A percentile compares a stretch with the other conserved stretches of the same genome.
phyloP scores from a whole-genome alignment of 441 rosid genomes.

The Aleurites moluccanus region DNA sequence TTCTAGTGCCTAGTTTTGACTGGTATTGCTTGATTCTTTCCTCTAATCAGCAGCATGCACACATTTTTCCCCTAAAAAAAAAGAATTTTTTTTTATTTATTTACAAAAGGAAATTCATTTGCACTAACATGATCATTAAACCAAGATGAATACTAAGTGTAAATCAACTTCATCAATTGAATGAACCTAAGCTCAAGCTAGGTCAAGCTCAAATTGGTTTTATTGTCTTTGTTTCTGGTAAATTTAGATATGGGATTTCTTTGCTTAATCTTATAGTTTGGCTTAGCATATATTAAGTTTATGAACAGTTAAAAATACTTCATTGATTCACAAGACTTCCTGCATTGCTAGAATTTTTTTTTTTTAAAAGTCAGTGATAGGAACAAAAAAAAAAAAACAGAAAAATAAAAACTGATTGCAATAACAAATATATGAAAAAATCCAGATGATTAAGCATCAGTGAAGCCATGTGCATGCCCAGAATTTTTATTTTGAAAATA shows the following conservation, averaged over 20 bases:
- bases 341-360: too few relatives aligned
- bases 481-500: not conserved
- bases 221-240: not conserved
- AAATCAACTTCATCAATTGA: too few relatives aligned
- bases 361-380: too few relatives aligned
- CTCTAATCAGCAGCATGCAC: not conserved
- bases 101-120: not conserved
- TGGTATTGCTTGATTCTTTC: not conserved
- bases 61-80: not conserved
- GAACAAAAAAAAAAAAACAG: too few relatives aligned
- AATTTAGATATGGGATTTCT: too few relatives aligned
- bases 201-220: not conserved
- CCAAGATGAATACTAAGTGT: not conserved
- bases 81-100: too few relatives aligned
- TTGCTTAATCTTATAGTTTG: too few relatives aligned
- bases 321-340: too few relatives aligned
- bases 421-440: not conserved
- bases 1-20: not conserved
- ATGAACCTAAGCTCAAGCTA: too few relatives aligned
- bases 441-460: not conserved
- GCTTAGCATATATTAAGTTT: too few relatives aligned
- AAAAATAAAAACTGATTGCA: not conserved
- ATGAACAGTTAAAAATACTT: too few relatives aligned
- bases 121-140: not conserved
- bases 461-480: slow-evolving; percentile 3